Evolutionary conservation across 1,284 basidiomycete species (phyloP).

Genomic region (Tilletia horrida): DNA sequence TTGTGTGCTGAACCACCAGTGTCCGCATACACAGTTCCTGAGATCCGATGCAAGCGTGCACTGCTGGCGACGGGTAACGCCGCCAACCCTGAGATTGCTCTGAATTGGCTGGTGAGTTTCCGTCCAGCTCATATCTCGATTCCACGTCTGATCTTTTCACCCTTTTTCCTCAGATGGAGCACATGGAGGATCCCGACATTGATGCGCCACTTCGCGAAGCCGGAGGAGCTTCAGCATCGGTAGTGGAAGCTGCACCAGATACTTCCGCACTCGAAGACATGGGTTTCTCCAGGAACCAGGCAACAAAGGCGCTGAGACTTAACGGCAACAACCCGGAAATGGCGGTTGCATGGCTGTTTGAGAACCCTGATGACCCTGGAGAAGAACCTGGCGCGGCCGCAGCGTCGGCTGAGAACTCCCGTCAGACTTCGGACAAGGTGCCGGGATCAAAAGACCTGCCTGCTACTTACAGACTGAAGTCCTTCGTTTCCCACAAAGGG

Average conservation of each 20-base stretch:
- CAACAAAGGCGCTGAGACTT: conserved; percentile 79
- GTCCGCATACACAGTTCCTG: conserved; percentile 26
- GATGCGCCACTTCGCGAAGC: conserved; percentile 69
- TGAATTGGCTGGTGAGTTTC: conserved; percentile 80
- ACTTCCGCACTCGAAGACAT: conserved; percentile 73
- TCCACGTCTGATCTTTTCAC: not conserved
- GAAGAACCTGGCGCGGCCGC: conserved; percentile 54
- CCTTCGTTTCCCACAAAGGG: conserved; percentile 95
- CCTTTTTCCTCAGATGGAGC: conserved; percentile 53
- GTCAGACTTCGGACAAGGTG: conserved; percentile 19
- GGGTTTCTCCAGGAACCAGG: conserved; percentile 84
- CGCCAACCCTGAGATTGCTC: conserved; percentile 73
- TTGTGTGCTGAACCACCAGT: no score
- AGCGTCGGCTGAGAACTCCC: not conserved
- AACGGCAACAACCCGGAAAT: conserved; percentile 77
- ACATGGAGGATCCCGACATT: conserved; percentile 92
- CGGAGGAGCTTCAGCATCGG: conserved; percentile 23
- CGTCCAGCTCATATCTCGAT: not conserved
- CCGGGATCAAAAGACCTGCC: conserved; percentile 61
- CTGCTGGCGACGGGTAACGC: conserved; percentile 79
- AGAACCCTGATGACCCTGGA: conserved; percentile 82
- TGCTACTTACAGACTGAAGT: conserved; percentile 75
- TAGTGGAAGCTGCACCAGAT: conserved; percentile 40
- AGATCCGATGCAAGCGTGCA: conserved; percentile 58
- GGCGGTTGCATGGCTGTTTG: conserved; percentile 90